These are phyloP conservation scores for Capillidium rhysosporum DNA, from an alignment of 371 early-diverging fungal species.

Conservation along the genomic window DNA sequence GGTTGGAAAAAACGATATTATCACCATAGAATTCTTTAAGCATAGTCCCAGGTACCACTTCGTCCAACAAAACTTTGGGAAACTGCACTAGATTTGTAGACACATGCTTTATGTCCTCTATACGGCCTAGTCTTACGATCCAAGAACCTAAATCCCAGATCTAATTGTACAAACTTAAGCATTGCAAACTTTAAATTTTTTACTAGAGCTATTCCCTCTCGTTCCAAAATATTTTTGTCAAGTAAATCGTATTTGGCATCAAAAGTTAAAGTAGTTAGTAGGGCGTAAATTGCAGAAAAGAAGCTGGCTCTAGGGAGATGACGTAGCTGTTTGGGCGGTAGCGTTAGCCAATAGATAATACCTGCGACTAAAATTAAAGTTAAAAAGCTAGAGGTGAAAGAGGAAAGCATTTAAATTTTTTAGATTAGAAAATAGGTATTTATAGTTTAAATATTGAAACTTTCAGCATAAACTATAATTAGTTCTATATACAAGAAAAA, in stretches of 20 bases:
- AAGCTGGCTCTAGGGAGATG: neutral
- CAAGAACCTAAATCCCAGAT: neutral
- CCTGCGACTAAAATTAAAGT: no score
- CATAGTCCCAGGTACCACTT: neutral
- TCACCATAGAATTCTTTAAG: neutral
- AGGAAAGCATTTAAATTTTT: no score
- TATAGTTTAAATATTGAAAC: no score
- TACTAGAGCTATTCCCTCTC: neutral
- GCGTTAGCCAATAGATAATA: neutral
- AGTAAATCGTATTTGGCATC: neutral
- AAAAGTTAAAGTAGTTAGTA: neutral
- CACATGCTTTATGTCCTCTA: neutral
- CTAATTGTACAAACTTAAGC: neutral
- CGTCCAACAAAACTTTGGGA: neutral
- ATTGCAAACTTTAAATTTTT: neutral
- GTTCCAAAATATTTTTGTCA: neutral
- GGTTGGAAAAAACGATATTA: conserved; percentile 2
- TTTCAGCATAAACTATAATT: no score
- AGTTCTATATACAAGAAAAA: no score
- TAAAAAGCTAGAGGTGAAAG: no score
- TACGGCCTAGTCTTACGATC: neutral
- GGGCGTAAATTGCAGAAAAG: neutral
- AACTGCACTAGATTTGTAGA: neutral
- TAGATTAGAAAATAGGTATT: no score
- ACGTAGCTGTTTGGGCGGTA: neutral